Conservation (phyloP, 768 basidiomycete genomes). For the Boletellus ananas region DNA sequence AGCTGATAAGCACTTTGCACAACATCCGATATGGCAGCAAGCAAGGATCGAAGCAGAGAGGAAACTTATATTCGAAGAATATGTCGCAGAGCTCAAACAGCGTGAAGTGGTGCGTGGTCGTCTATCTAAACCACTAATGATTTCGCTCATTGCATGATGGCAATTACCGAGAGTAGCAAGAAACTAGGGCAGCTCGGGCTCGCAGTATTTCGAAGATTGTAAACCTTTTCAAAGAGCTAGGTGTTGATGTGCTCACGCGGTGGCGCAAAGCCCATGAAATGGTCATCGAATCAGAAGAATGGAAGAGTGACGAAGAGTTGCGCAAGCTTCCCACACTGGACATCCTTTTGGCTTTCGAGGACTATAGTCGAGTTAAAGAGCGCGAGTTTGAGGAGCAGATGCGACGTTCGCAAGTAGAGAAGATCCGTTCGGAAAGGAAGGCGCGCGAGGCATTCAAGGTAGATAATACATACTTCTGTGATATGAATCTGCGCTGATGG, state of each 20-base stretch:
- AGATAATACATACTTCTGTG: neutral
- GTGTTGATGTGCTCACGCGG: conserved; percentile 89
- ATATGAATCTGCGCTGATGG: neutral
- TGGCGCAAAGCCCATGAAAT: conserved; percentile 84
- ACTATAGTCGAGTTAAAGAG: conserved; percentile 86
- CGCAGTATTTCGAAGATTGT: conserved; percentile 84
- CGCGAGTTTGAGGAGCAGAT: conserved; percentile 88
- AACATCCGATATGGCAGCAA: conserved; percentile 90
- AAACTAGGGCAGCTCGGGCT: conserved; percentile 68
- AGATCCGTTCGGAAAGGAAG: conserved; percentile 80
- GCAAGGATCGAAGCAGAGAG: conserved; percentile 83
- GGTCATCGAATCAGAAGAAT: conserved; percentile 74
- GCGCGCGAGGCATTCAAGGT: conserved; percentile 91
- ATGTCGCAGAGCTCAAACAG: conserved; percentile 78
- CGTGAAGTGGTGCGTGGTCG: conserved; percentile 74
- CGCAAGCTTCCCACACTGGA: conserved; percentile 85
- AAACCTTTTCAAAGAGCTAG: conserved; percentile 77
- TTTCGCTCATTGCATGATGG: conserved; percentile 5
- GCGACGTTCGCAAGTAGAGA: conserved; percentile 75
- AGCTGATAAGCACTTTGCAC: conserved; percentile 79
- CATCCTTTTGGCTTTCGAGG: conserved; percentile 90
- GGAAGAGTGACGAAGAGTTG: conserved; percentile 72
- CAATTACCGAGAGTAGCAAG: conserved; percentile 50
- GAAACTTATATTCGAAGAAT: conserved; percentile 87
- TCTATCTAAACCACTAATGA: neutral